Conservation (phyloP, 257 asterid species). For the Perilla frutescens region DNA sequence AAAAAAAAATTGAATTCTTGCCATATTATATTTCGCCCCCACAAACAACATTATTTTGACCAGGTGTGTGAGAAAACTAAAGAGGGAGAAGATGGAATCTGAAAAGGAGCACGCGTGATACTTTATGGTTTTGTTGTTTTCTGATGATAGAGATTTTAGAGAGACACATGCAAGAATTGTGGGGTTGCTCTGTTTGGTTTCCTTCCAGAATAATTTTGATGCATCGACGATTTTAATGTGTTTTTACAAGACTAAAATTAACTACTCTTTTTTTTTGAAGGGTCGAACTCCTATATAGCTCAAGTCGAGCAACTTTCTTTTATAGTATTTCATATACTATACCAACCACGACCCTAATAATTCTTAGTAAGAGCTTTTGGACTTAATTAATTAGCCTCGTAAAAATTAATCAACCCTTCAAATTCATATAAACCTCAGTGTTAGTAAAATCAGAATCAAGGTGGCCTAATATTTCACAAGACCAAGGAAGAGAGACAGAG, state of each 20-base stretch:
- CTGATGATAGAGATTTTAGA: slow-evolving; percentile 44
- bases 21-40: too few species aligned
- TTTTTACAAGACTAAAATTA: too few species aligned
- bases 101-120: slow-evolving; percentile 83
- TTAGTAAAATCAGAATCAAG: neutral
- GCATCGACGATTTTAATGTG: neutral
- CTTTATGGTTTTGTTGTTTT: slow-evolving; percentile 73
- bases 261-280: neutral
- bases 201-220: slow-evolving; percentile 31
- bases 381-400: neutral
- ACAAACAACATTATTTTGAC: too few species aligned
- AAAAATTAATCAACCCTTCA: neutral
- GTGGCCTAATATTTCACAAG: neutral
- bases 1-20: neutral
- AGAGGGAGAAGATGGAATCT: slow-evolving; percentile 48
- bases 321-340: neutral
- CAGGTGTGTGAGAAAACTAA: neutral
- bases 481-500: neutral
- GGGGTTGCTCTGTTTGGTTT: slow-evolving; percentile 49
- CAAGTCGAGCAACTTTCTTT: slow-evolving; percentile 22
- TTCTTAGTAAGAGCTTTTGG: neutral
- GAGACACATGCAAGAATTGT: slow-evolving; percentile 39
- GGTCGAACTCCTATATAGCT: neutral
- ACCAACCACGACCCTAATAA: neutral
- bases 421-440: too few species aligned